Evolutionary conservation across 31 red algal genomes (phyloP).

Genomic region (Odonthalia washingtoniensis): DNA sequence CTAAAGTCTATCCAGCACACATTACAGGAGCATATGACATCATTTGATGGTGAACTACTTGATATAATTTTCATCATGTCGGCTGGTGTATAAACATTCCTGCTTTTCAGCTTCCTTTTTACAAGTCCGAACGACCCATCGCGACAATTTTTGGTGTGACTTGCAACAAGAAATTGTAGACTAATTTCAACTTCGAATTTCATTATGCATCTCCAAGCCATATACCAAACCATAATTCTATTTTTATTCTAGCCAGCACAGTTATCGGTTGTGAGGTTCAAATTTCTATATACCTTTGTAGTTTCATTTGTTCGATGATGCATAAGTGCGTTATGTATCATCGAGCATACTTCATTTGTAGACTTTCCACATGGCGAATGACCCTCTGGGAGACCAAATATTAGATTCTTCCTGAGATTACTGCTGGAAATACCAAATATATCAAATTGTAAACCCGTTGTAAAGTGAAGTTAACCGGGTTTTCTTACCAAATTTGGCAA

Average conservation of each 20-base stretch:
- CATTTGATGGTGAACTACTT: neutral
- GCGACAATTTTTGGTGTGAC: constrained; percentile 21
- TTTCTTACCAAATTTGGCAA: too few species aligned
- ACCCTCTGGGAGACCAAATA: too few species aligned
- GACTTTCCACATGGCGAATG: constrained; percentile 15
- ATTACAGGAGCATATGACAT: neutral
- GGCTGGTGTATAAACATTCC: neutral
- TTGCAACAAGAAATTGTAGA: constrained; percentile 19
- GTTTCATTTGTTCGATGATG: neutral
- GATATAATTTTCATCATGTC: constrained; percentile 24
- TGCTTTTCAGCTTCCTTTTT: neutral
- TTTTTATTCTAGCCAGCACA: constrained; percentile 18
- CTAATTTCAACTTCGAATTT: constrained; percentile 21
- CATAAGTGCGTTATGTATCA: constrained; percentile 15
- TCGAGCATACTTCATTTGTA: neutral
- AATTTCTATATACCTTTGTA: neutral
- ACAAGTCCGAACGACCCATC: constrained; percentile 28
- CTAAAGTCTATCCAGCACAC: constrained; percentile 17
- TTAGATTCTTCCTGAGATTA: too few species aligned
- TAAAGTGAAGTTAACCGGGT: too few species aligned
- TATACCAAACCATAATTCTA: constrained; percentile 13
- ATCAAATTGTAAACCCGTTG: too few species aligned
- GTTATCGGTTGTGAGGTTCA: constrained; percentile 4
- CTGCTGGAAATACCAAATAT: too few species aligned
- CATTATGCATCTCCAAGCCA: neutral